These are phyloP conservation scores for Penicillium aurantiogriseum DNA, from an alignment of 2,329 filamentous ascomycete species.

Conservation along the genomic window DNA sequence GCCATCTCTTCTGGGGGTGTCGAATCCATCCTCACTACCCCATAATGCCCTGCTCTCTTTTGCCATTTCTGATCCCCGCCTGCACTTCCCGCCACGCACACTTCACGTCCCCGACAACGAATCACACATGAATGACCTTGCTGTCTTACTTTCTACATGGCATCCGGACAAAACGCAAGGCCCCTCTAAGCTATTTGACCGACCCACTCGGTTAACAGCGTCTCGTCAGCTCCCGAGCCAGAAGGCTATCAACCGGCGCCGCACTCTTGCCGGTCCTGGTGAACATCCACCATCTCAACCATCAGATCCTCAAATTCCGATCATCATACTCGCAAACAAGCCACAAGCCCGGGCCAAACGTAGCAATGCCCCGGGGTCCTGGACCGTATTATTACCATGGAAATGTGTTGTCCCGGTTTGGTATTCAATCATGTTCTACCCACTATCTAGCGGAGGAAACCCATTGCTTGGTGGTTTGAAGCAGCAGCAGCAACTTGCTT, in stretches of 20 bases:
- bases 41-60: conserved; percentile 70
- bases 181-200: conserved; percentile 64
- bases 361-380: conserved; percentile 63
- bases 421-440: conserved; percentile 81
- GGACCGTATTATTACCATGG: conserved; percentile 87
- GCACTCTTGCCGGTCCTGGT: conserved; percentile 62
- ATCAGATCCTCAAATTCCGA: conserved; percentile 73
- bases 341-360: conserved; percentile 38
- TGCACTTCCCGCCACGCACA: conserved; percentile 70
- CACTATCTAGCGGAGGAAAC: conserved; percentile 74
- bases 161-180: conserved; percentile 56
- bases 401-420: conserved; percentile 82
- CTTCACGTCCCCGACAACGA: conserved; percentile 44
- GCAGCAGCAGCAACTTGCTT: conserved; percentile 75
- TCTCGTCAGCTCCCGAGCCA: conserved; percentile 68
- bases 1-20: conserved; percentile 51
- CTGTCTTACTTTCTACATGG: conserved; percentile 66
- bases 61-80: conserved; percentile 72
- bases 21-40: conserved; percentile 69
- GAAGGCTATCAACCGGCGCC: conserved; percentile 76
- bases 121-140: conserved; percentile 44
- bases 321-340: conserved; percentile 66
- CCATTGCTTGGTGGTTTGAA: conserved; percentile 78
- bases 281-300: conserved; percentile 56
- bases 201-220: conserved; percentile 63